phyloP scores from a whole-genome alignment of 2,329 filamentous ascomycete genomes.

The Paraphaeosphaeria minitans region DNA sequence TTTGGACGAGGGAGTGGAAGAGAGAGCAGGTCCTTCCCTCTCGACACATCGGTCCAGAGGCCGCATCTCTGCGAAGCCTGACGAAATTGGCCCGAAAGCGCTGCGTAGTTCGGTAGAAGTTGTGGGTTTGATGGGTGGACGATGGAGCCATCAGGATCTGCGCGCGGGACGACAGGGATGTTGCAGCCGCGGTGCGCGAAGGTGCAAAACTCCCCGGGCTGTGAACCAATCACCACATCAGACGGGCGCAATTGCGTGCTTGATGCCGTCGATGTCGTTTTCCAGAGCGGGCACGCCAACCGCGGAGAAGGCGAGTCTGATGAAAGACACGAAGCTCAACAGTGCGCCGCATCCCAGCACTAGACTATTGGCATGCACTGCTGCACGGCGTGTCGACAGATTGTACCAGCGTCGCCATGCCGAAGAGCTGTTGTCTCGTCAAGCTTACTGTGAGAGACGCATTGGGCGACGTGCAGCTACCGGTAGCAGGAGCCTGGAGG shows the following conservation, averaged over 20 bases:
- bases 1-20: background rate
- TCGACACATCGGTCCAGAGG: constrained; percentile 1
- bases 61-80: background rate
- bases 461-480: background rate
- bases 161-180: constrained; percentile 34
- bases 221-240: constrained; percentile 27
- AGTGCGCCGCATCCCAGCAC: background rate
- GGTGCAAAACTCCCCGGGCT: constrained; percentile 16
- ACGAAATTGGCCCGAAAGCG: constrained; percentile 9
- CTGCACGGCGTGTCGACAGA: background rate
- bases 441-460: background rate
- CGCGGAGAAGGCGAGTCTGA: background rate
- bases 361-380: background rate
- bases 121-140: constrained; percentile 23
- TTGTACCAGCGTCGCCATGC: background rate
- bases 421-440: background rate
- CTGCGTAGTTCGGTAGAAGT: constrained; percentile 11
- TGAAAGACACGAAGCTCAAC: background rate
- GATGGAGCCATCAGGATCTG: constrained; percentile 29
- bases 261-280: constrained; percentile 39
- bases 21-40: constrained; percentile 2
- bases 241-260: constrained; percentile 40
- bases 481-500: too few species aligned
- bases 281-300: constrained; percentile 7
- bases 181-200: constrained; percentile 26